A percentile compares a stretch with the other conserved stretches of the same genome.
Evolutionary conservation across 1,284 basidiomycete genomes (phyloP).

Genomic region (Chalciporus sp.): DNA sequence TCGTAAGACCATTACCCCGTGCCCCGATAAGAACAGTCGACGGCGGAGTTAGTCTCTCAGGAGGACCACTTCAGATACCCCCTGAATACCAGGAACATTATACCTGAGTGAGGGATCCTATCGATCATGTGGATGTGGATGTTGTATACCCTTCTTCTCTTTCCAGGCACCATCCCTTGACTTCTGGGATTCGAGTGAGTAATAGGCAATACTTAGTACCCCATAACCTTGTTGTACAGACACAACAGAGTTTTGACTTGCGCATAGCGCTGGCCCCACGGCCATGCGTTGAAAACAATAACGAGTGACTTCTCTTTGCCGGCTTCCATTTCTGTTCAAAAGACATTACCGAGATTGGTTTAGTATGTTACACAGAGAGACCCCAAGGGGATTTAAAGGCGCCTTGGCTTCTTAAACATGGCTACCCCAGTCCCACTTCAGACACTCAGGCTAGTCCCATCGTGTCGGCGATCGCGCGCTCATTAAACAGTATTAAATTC

Average conservation of each 20-base stretch:
- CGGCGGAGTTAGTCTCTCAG: not conserved
- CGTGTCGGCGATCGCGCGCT: not conserved
- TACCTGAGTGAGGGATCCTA: not conserved
- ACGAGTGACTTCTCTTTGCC: not conserved
- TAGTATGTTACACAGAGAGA: not conserved
- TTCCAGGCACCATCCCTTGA: not conserved
- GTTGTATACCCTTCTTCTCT: not conserved
- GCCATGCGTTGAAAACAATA: not conserved
- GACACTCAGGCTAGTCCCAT: too few species aligned
- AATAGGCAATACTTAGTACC: not conserved
- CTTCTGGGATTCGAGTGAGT: not conserved
- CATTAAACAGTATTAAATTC: not conserved
- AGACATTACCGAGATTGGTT: not conserved
- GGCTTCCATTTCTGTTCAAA: not conserved
- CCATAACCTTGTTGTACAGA: not conserved
- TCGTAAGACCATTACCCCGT: not conserved
- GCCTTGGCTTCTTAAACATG: not conserved
- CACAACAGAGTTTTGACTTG: not conserved
- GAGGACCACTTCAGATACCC: not conserved
- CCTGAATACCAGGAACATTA: not conserved
- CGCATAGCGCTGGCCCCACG: not conserved
- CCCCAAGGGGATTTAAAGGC: not conserved
- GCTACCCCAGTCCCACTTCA: not conserved
- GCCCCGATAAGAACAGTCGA: slow-evolving; percentile 6
- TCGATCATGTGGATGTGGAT: not conserved